These are phyloP conservation scores for Solanum pimpinellifolium DNA, from an alignment of 257 asterid species.

Conservation along the genomic window DNA sequence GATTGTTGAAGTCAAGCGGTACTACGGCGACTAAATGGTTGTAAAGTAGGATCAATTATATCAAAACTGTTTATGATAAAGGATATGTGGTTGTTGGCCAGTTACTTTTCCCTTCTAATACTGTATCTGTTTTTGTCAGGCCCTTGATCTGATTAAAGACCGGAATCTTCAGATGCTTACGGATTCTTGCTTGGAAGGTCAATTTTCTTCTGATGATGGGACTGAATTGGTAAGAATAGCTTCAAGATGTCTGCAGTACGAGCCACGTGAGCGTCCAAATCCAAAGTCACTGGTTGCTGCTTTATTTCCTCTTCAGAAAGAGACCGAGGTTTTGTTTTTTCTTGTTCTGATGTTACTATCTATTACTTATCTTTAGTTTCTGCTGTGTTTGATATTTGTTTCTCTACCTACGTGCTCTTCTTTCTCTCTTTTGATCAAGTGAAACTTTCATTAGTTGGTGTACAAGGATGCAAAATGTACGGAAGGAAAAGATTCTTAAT, in stretches of 20 bases:
- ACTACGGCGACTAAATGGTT: not conserved
- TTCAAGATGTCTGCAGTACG: conserved; percentile 89
- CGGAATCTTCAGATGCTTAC: conserved; percentile 41
- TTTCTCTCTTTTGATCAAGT: not conserved
- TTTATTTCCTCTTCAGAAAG: conserved; percentile 70
- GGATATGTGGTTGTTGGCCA: not conserved
- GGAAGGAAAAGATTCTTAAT: not conserved
- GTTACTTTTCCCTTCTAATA: not conserved
- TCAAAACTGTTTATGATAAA: not conserved
- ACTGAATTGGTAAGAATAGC: conserved; percentile 85
- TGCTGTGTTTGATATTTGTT: not conserved
- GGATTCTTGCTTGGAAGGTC: conserved; percentile 79
- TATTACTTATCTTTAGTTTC: not conserved
- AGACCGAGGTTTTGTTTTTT: conserved; percentile 52
- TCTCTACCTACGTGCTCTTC: not conserved
- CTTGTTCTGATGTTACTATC: not conserved
- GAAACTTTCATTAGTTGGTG: not conserved
- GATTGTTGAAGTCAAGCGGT: not conserved
- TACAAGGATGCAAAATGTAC: not conserved
- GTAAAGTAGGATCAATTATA: not conserved
- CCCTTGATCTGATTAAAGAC: conserved; percentile 40
- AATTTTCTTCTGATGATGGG: conserved; percentile 71
- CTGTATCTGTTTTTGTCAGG: conserved; percentile 15
- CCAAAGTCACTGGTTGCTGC: conserved; percentile 55
- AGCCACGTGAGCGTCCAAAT: conserved; percentile 90